Conservation (phyloP, 495 filamentous ascomycete species). For the Xylaria nigripes region DNA sequence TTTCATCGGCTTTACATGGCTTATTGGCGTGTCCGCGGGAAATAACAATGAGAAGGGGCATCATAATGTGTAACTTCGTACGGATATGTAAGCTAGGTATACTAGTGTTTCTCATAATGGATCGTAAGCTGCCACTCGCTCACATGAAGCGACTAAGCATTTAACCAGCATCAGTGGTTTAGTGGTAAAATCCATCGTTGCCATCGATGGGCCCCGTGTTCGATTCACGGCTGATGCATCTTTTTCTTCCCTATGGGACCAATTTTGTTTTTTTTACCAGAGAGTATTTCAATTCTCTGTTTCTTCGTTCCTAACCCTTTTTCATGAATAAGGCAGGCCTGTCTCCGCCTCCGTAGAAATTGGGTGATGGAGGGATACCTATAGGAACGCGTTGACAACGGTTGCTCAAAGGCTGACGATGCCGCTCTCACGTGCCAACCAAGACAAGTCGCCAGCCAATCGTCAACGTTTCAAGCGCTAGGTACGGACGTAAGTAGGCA, state of each 20-base stretch:
- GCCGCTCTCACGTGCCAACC: neutral
- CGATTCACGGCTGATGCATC: conserved; percentile 42
- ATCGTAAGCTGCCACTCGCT: neutral
- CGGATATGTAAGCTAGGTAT: no score
- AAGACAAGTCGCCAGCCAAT: neutral
- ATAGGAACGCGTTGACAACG: no score
- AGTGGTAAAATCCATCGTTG: conserved; percentile 49
- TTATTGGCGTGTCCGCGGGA: neutral
- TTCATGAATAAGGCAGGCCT: no score
- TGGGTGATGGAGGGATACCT: no score
- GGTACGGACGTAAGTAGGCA: no score
- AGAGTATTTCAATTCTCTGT: neutral
- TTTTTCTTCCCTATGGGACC: neutral
- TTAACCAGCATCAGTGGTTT: conserved; percentile 35
- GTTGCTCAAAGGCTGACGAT: no score
- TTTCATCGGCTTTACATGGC: no score
- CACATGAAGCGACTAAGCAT: neutral
- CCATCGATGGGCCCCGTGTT: conserved; percentile 47
- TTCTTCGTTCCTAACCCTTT: no score
- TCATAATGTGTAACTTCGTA: neutral
- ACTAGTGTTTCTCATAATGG: no score
- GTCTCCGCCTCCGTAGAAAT: no score
- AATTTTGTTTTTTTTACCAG: neutral
- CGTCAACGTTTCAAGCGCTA: neutral
- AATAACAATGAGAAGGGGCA: no score